Percentiles rank a stretch among this genome's conserved stretches.
phyloP scores from a whole-genome alignment of 2,329 filamentous ascomycete genomes.

The Emmonsia crescens region DNA sequence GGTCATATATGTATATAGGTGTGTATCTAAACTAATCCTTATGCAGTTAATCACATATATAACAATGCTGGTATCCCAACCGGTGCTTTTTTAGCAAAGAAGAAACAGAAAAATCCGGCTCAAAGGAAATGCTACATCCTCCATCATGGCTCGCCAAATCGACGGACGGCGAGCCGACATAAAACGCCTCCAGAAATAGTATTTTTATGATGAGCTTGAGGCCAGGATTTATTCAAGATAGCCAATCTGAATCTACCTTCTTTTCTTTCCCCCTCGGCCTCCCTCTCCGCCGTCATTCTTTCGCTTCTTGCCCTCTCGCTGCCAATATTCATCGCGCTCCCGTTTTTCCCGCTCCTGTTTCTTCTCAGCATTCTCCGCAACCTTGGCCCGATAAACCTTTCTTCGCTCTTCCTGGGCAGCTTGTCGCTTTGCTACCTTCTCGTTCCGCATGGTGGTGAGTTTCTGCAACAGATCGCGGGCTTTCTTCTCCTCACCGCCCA shows the following conservation, averaged over 20 bases:
- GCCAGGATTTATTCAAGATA: background rate
- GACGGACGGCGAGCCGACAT: background rate
- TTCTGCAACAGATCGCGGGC: conserved; percentile 86
- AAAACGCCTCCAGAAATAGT: background rate
- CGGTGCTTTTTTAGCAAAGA: background rate
- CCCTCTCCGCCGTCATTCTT: conserved; percentile 45
- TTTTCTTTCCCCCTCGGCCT: conserved; percentile 39
- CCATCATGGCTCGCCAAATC: no score
- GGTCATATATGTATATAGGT: background rate
- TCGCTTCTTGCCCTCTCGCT: conserved; percentile 74
- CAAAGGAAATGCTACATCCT: no score
- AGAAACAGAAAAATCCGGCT: background rate
- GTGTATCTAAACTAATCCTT: background rate
- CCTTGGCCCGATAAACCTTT: conserved; percentile 68
- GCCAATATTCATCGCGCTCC: conserved; percentile 89
- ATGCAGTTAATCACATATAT: background rate
- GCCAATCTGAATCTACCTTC: conserved; percentile 18
- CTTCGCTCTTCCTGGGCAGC: conserved; percentile 83
- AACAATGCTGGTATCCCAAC: conserved; percentile 1
- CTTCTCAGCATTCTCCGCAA: conserved; percentile 74
- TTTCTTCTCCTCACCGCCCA: conserved; percentile 76
- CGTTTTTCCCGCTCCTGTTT: conserved; percentile 76
- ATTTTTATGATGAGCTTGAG: background rate
- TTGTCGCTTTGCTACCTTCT: conserved; percentile 72
- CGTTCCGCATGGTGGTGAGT: conserved; percentile 78